Evolutionary conservation across 768 basidiomycete species (phyloP).

Genomic region (Mycena polygramma): DNA sequence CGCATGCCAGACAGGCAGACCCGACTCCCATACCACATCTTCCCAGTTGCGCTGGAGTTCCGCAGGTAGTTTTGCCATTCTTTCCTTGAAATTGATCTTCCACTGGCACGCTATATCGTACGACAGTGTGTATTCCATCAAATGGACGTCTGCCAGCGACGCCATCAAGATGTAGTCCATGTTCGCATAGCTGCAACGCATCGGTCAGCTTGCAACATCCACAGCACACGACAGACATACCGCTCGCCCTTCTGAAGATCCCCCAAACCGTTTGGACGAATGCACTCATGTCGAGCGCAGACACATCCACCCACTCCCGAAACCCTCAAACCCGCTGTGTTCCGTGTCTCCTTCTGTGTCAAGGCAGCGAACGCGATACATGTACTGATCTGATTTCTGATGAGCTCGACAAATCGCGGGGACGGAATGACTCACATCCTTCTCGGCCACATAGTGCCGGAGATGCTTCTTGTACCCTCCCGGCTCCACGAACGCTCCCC

Average conservation of each 20-base stretch:
- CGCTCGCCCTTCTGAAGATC: conserved; percentile 44
- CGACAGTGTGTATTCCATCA: conserved; percentile 14
- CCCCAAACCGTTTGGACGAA: conserved; percentile 37
- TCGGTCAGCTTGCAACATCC: not conserved
- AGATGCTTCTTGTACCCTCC: conserved; percentile 14
- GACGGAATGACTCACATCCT: conserved; percentile 9
- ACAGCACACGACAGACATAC: conserved; percentile 20
- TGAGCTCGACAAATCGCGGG: not conserved
- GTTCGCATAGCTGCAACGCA: conserved; percentile 35
- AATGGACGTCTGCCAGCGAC: conserved; percentile 8
- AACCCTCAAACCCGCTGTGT: conserved; percentile 21
- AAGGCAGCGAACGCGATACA: conserved; percentile 39
- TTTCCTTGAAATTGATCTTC: conserved; percentile 18
- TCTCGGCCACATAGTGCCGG: conserved; percentile 22
- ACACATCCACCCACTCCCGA: conserved; percentile 34
- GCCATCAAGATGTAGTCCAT: conserved; percentile 43
- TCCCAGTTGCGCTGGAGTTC: not conserved
- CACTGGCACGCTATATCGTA: conserved; percentile 47
- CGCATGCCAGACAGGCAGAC: conserved; percentile 36
- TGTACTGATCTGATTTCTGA: conserved; percentile 33
- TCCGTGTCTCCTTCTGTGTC: conserved; percentile 36
- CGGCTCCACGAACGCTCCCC: conserved; percentile 24
- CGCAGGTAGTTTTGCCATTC: conserved; percentile 1
- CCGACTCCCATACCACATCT: not conserved
- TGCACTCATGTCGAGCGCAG: conserved; percentile 37